Evolutionary conservation across 2,329 filamentous ascomycete species (phyloP), one percentile per base, ranked within the genome.

Genomic region (Fusarium newnesense): DNA sequence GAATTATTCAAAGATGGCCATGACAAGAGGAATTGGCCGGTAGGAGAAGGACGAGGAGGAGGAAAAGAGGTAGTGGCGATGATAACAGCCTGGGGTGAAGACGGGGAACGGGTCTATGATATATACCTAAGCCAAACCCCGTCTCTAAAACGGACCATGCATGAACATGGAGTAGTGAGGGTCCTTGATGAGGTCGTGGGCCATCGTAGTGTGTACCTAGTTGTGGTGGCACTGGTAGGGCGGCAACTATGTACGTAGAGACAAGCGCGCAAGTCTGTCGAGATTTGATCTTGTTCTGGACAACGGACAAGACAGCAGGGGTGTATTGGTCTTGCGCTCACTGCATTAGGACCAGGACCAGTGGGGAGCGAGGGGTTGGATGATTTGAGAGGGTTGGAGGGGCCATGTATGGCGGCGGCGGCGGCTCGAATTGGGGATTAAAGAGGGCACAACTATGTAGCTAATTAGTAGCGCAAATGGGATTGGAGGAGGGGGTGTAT

Each of bases 51-150:
- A 67, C 66, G 65, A 70, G 67, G 73, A 74, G 71, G 73, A 73
- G 73, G 66, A 71, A 74, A 77, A 67, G 69, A 74, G 72, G 74
- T 74, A 75, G 72, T 75, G 70, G 69, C 75, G 68, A 79, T 75
- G 76, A 75, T 75, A 75, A 64, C 54, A 63, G 69, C 65, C 54
- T 68, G 67, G 69, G 77, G 78, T 75, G 75, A 78, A 77, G 77
- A 74, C 78, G 78, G 80, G 81, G 81, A 81, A 81, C 78, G 77
- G 82, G 80, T 80, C 80, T 81, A 81, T 80, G 83, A 86, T 86
- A 87, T 86, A 86, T 85, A 86, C 75, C 73, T 73, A 74, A 70
- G 67, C 69, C 71, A 73, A 74, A 74, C 66, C 70, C 69, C 70
- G 67, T 77, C 73, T 64, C 64, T 69, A 71, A 76, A 73, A 76